These are phyloP conservation scores for Erodium texanum DNA, from an alignment of 441 rosid species.

Conservation along the genomic window DNA sequence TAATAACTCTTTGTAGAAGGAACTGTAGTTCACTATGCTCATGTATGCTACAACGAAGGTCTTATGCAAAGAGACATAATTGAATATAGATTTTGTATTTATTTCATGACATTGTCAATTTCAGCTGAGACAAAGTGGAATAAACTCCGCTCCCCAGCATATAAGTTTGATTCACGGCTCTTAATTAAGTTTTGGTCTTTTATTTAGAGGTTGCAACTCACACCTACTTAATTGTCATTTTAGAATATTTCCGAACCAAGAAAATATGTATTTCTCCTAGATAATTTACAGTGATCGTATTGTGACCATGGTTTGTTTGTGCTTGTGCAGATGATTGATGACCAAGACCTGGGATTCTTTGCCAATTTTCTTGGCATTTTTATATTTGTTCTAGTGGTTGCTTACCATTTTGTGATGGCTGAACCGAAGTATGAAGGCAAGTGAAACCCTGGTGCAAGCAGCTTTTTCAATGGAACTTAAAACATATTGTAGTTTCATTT, in stretches of 20 bases:
- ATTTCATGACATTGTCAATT: neutral
- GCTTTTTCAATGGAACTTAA: neutral
- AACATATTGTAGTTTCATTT: neutral
- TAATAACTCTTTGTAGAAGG: neutral
- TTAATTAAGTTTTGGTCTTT: neutral
- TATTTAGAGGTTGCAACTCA: neutral
- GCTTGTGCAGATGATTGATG: constrained; percentile 61
- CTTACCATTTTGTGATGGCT: constrained; percentile 74
- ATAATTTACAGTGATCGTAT: neutral
- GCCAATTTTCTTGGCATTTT: constrained; percentile 78
- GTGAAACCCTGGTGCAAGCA: constrained; percentile 1
- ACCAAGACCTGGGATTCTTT: constrained; percentile 64
- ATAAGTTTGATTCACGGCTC: neutral
- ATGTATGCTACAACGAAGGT: neutral
- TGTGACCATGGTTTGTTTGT: neutral
- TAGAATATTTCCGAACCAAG: too few species aligned
- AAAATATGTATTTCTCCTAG: neutral
- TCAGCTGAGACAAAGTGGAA: neutral
- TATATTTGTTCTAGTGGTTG: constrained; percentile 61
- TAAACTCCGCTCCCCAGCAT: neutral
- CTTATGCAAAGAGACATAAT: neutral
- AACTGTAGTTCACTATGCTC: neutral
- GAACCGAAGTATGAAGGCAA: constrained; percentile 67
- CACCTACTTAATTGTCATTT: neutral
- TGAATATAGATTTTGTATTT: neutral